These are phyloP conservation scores for Urtica urens DNA, from an alignment of 306 rosid genomes.

Conservation along the genomic window DNA sequence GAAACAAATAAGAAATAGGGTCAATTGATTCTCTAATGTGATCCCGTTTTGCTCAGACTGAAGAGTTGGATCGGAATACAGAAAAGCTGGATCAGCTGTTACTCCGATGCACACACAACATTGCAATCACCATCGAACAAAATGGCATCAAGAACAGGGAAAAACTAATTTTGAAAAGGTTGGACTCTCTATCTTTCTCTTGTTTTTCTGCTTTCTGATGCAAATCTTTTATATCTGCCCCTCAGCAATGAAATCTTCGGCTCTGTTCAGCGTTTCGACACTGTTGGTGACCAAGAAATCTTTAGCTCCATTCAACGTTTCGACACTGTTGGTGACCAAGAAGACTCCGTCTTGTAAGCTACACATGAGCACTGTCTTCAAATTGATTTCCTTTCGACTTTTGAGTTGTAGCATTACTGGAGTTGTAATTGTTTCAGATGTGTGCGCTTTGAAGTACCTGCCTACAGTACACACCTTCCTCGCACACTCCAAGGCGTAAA, in stretches of 20 bases:
- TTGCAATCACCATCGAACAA: slow-evolving; percentile 11
- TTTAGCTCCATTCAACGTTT: too few species aligned
- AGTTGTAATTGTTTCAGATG: slow-evolving; percentile 19
- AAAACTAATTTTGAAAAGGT: slow-evolving; percentile 23
- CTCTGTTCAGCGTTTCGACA: too few species aligned
- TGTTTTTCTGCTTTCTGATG: background rate
- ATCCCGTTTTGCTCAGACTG: slow-evolving; percentile 10
- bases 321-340: background rate
- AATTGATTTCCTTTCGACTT: background rate
- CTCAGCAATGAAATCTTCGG: slow-evolving; percentile 34
- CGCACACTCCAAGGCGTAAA: slow-evolving; percentile 18
- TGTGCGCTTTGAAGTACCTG: slow-evolving; percentile 23
- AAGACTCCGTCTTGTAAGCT: slow-evolving; percentile 28
- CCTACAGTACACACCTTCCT: slow-evolving; percentile 4
- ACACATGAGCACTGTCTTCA: background rate
- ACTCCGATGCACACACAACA: slow-evolving; percentile 7
- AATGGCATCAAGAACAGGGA: slow-evolving; percentile 8
- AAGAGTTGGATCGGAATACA: slow-evolving; percentile 26
- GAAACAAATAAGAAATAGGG: background rate
- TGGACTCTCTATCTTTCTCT: background rate
- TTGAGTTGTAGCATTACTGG: background rate
- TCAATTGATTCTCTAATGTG: background rate
- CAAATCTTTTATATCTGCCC: background rate
- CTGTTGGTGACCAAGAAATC: slow-evolving; percentile 8
- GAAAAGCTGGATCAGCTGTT: slow-evolving; percentile 23